phyloP scores from a whole-genome alignment of 441 rosid genomes.

The Mallotus repandus region DNA sequence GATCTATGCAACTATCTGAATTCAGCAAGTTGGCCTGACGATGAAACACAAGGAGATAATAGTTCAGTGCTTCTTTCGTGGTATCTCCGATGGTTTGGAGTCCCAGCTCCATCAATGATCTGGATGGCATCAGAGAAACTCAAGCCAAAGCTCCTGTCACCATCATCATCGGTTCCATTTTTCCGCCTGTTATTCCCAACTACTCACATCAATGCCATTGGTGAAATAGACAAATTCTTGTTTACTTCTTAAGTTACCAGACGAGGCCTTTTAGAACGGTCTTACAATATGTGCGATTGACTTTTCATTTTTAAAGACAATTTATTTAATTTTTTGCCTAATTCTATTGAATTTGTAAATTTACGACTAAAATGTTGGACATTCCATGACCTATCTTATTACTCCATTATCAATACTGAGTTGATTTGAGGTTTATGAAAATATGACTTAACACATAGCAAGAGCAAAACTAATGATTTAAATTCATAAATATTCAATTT shows the following conservation, averaged over 20 bases:
- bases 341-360: no score
- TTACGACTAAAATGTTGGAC: no score
- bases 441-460: no score
- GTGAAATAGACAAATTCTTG: slow-evolving; percentile 51
- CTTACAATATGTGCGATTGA: background rate
- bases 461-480: no score
- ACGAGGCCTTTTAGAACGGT: slow-evolving; percentile 14
- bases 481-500: no score
- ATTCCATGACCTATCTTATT: no score
- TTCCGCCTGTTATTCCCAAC: slow-evolving; percentile 65
- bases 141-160: slow-evolving; percentile 41
- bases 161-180: slow-evolving; percentile 51
- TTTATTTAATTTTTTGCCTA: no score
- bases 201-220: slow-evolving; percentile 51
- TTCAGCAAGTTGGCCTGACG: slow-evolving; percentile 58
- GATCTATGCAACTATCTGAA: slow-evolving; percentile 48
- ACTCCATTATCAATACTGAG: no score
- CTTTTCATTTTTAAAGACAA: no score
- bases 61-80: slow-evolving; percentile 58
- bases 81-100: slow-evolving; percentile 82
- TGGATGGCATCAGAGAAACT: slow-evolving; percentile 48
- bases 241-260: slow-evolving; percentile 27
- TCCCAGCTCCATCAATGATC: slow-evolving; percentile 61
- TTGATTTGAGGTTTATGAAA: no score
- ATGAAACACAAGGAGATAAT: slow-evolving; percentile 35